A percentile compares a stretch with the other conserved stretches of the same genome.
Evolutionary conservation across 2,329 filamentous ascomycete genomes (phyloP).

Genomic region (Phyllosticta citriasiana): DNA sequence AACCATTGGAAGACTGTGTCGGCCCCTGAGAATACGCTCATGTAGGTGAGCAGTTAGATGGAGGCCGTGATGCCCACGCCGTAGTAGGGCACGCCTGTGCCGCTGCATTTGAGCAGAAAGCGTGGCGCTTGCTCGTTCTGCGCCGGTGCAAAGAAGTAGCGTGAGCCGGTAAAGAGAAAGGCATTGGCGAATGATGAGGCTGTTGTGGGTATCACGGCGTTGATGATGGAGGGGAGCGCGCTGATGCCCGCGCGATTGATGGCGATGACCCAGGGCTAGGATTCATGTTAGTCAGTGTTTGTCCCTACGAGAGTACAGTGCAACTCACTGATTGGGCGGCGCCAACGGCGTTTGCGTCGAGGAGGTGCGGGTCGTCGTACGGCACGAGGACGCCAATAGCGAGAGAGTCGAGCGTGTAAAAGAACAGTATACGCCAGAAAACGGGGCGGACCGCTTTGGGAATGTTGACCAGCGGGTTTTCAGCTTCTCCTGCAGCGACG

Average conservation of each 20-base stretch:
- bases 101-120: slow-evolving; percentile 40
- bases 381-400: slow-evolving; percentile 52
- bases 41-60: slow-evolving; percentile 47
- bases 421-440: slow-evolving; percentile 46
- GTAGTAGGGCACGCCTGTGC: slow-evolving; percentile 32
- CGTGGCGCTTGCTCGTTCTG: slow-evolving; percentile 44
- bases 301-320: slow-evolving; percentile 19
- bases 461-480: slow-evolving; percentile 36
- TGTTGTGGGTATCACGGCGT: slow-evolving; percentile 64
- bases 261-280: slow-evolving; percentile 49
- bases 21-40: slow-evolving; percentile 31
- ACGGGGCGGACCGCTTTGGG: slow-evolving; percentile 46
- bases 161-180: slow-evolving; percentile 46
- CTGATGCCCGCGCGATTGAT: slow-evolving; percentile 56
- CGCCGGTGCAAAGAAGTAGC: slow-evolving; percentile 40
- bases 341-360: slow-evolving; percentile 29
- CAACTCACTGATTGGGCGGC: slow-evolving; percentile 25
- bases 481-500: slow-evolving; percentile 28
- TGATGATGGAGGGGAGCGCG: slow-evolving; percentile 61
- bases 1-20: slow-evolving; percentile 23
- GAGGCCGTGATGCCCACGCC: slow-evolving; percentile 34
- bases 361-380: slow-evolving; percentile 41
- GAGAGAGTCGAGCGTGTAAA: slow-evolving; percentile 44
- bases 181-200: slow-evolving; percentile 62
- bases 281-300: slow-evolving; percentile 32